Base-by-base conservation (phyloP, 345 rosid genomes). In the Toxicodendron radicans region DNA sequence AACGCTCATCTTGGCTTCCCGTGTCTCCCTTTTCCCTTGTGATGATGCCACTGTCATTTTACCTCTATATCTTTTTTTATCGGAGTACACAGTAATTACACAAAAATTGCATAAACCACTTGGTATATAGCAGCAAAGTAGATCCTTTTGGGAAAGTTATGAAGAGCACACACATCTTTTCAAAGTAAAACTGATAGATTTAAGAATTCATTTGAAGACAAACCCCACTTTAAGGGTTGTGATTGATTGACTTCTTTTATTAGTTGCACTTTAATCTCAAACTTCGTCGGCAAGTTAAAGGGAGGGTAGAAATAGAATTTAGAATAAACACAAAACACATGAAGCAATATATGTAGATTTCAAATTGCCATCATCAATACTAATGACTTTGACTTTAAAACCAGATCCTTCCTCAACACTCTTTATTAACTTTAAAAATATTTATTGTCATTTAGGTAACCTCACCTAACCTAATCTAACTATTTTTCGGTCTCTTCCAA, bases 211-310 rank as follows among this genome's bases (percentile, higher is more conserved):
- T 30, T 35, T 33, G 14, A 5, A 21, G 33, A 12, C 53, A 43
- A 64, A 41, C n/a, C 7, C 2, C 32, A 38, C 1, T 18, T 1
- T 11, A 6, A 8, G 17, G 30, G 16, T 10, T 41, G 30, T 16
- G 27, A 64, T 64, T 45, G 18, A 64, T 21, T 43, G 14, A 8
- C 35, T 62, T 18, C 24, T 64, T 64, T 43, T 20, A 45, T 4
- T 38, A 4, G 10, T 33, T 38, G 49, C 27, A 11, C 49, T 3
- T 23, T 58, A 57, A 21, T 8, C 2, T 53, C 12, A 66, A 43
- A 3, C 76, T 64, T 65, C 43, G 24, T 38, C 9, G 62, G 23
- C 46, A 73, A 73, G 76, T 64, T 38, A 64, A 38, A 62, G 54
- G 27, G 35, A 53, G 76, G 54, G 43, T 17, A 35, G 17, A 53